phyloP scores from a whole-genome alignment of 306 rosid species.

The Prunus mira region DNA sequence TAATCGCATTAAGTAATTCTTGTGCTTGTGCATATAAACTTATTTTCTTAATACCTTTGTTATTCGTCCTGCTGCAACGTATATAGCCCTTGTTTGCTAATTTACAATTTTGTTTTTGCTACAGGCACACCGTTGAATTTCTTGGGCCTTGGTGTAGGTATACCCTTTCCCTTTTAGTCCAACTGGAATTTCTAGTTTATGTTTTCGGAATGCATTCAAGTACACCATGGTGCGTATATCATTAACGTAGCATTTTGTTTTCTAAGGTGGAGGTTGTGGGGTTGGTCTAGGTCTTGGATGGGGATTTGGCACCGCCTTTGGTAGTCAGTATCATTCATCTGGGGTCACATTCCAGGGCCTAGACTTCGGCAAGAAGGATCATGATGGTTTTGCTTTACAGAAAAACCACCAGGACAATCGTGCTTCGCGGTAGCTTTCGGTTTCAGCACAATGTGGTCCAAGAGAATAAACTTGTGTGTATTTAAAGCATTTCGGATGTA shows the following conservation, averaged over 20 bases:
- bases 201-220: not conserved
- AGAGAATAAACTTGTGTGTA: too few species aligned
- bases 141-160: slow-evolving; percentile 95
- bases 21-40: not conserved
- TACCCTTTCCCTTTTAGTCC: slow-evolving; percentile 14
- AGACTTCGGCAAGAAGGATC: slow-evolving; percentile 56
- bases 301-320: slow-evolving; percentile 94
- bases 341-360: slow-evolving; percentile 63
- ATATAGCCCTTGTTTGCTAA: slow-evolving; percentile 20
- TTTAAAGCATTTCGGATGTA: too few species aligned
- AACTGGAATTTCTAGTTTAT: slow-evolving; percentile 4
- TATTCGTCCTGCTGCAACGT: not conserved
- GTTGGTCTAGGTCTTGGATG: slow-evolving; percentile 98
- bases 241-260: slow-evolving; percentile 19
- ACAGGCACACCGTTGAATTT: slow-evolving; percentile 86
- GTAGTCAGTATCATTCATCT: slow-evolving; percentile 78
- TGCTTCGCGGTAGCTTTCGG: slow-evolving; percentile 27
- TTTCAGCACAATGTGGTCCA: not conserved
- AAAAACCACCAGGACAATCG: slow-evolving; percentile 34
- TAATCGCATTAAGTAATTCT: not conserved
- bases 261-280: slow-evolving; percentile 97
- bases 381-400: slow-evolving; percentile 22
- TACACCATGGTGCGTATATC: not conserved
- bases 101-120: slow-evolving; percentile 13
- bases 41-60: not conserved